Percentiles rank a stretch among this genome's conserved stretches.
Evolutionary conservation across 257 asterid genomes (phyloP).

Genomic region (Przewalskia tangutica): DNA sequence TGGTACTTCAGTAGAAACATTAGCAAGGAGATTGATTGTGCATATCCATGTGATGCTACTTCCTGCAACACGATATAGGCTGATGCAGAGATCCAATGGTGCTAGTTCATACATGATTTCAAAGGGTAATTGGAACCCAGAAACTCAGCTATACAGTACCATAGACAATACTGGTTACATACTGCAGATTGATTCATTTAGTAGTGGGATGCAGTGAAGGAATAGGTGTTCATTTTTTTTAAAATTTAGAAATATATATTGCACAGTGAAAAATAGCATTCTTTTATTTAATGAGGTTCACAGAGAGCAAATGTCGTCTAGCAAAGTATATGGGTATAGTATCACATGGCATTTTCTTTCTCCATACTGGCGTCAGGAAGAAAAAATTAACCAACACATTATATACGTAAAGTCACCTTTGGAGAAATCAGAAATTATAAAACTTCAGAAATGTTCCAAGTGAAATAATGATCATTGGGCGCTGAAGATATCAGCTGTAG

Average conservation of each 20-base stretch:
- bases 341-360: not conserved
- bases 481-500: not conserved
- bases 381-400: not conserved
- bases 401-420: not conserved
- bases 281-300: not conserved
- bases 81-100: slow-evolving; percentile 7
- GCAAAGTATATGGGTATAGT: not conserved
- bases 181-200: not conserved
- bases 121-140: slow-evolving; percentile 2
- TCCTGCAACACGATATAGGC: slow-evolving; percentile 50
- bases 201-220: not conserved
- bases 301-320: not conserved
- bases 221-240: not conserved
- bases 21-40: slow-evolving; percentile 73
- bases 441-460: not conserved
- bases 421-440: not conserved
- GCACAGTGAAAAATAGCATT: not conserved
- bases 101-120: not conserved
- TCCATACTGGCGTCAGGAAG: not conserved
- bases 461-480: too few relatives aligned
- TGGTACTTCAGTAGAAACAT: slow-evolving; percentile 74
- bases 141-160: slow-evolving; percentile 8
- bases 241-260: not conserved
- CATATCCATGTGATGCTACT: slow-evolving; percentile 77
- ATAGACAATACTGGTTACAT: not conserved